A percentile compares a stretch with the other conserved stretches of the same genome.
Conservation (phyloP, 352 stramenopile genomes). For the Plasmopara viticola region DNA sequence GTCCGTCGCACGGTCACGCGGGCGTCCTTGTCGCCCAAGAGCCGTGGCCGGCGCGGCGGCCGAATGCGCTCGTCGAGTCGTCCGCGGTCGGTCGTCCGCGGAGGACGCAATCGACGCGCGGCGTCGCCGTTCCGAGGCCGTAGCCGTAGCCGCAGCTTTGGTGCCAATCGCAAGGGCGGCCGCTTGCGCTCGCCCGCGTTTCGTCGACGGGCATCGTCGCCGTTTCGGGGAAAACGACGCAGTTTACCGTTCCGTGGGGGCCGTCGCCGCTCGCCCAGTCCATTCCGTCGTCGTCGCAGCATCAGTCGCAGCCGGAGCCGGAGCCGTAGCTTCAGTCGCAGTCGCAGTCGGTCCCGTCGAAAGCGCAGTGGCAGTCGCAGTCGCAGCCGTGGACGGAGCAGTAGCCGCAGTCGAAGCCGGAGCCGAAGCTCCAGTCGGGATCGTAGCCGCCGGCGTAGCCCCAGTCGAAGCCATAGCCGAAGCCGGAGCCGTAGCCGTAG, state of each 20-base stretch:
- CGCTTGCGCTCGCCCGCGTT: slow-evolving; percentile 26
- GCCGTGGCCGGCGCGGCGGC: slow-evolving; percentile 12
- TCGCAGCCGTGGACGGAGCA: slow-evolving; percentile 19
- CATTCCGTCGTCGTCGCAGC: slow-evolving; percentile 29
- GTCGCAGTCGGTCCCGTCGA: slow-evolving; percentile 17
- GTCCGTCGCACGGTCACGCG: slow-evolving; percentile 9
- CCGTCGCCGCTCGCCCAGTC: slow-evolving; percentile 27
- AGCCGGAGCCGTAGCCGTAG: slow-evolving; percentile 30
- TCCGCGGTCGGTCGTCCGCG: slow-evolving; percentile 13
- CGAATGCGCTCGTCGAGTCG: slow-evolving; percentile 19
- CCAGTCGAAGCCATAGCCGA: slow-evolving; percentile 24
- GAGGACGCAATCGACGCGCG: slow-evolving; percentile 18
- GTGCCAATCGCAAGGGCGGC: slow-evolving; percentile 12
- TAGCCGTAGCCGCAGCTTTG: slow-evolving; percentile 32
- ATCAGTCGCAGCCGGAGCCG: slow-evolving; percentile 15
- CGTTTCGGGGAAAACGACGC: slow-evolving; percentile 30
- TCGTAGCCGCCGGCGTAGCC: slow-evolving; percentile 14
- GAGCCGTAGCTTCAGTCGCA: slow-evolving; percentile 26
- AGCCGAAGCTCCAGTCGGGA: slow-evolving; percentile 33
- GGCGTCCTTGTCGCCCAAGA: slow-evolving; percentile 19
- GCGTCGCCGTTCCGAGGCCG: slow-evolving; percentile 49
- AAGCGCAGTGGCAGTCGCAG: slow-evolving; percentile 24
- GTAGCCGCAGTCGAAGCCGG: slow-evolving; percentile 26
- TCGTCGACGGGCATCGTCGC: slow-evolving; percentile 34
- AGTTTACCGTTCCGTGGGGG: slow-evolving; percentile 26